These are phyloP conservation scores for Naganishia vishniacii DNA, from an alignment of 768 basidiomycete genomes.

Conservation along the genomic window DNA sequence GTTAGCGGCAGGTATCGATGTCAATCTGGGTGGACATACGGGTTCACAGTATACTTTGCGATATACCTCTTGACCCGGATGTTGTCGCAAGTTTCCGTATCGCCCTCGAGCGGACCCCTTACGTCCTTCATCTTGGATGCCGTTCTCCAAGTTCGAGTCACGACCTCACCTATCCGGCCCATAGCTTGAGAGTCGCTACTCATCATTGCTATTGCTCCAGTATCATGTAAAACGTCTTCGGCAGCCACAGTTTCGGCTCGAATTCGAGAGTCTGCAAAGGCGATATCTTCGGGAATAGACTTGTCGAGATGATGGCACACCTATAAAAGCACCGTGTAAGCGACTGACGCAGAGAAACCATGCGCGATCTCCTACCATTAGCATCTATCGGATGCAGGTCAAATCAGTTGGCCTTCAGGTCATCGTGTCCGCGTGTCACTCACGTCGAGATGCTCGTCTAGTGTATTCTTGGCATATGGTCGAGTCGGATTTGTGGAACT, in stretches of 20 bases:
- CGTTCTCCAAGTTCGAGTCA: slow-evolving; percentile 89
- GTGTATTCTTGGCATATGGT: slow-evolving; percentile 81
- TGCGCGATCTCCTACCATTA: slow-evolving; percentile 80
- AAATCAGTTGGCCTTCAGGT: not conserved
- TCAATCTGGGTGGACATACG: slow-evolving; percentile 56
- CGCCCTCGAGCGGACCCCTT: slow-evolving; percentile 74
- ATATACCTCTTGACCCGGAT: slow-evolving; percentile 88
- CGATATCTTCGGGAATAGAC: slow-evolving; percentile 84
- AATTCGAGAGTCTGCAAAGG: slow-evolving; percentile 95
- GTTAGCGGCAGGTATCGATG: not conserved
- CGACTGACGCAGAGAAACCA: slow-evolving; percentile 62
- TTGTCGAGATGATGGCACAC: slow-evolving; percentile 88
- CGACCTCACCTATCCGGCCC: slow-evolving; percentile 94
- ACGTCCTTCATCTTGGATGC: slow-evolving; percentile 87
- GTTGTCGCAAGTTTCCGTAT: slow-evolving; percentile 69
- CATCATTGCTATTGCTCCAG: slow-evolving; percentile 92
- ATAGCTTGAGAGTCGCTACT: slow-evolving; percentile 96
- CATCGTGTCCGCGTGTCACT: slow-evolving; percentile 38
- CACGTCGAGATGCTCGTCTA: slow-evolving; percentile 96
- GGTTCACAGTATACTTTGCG: slow-evolving; percentile 95
- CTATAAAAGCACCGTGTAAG: slow-evolving; percentile 64
- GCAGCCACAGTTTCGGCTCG: slow-evolving; percentile 94
- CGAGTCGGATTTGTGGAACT: slow-evolving; percentile 96
- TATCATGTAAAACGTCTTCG: slow-evolving; percentile 89
- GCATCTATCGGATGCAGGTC: slow-evolving; percentile 61